phyloP scores from a whole-genome alignment of 768 basidiomycete species.

The Kwoniella dendrophila region DNA sequence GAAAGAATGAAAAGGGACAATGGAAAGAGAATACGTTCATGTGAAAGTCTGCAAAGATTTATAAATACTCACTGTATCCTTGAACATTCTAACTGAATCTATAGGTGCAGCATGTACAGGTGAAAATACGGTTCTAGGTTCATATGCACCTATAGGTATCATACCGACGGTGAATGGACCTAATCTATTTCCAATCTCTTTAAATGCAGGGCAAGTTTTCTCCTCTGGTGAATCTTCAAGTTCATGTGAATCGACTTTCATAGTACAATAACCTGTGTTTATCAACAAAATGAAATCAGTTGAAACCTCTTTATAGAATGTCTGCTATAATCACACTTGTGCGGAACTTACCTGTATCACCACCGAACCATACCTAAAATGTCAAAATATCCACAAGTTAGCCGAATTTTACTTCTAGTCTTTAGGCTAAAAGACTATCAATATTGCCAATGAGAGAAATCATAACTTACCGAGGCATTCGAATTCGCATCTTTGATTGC shows the following conservation, averaged over 20 bases:
- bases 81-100: conserved; percentile 70
- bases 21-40: too few relatives aligned
- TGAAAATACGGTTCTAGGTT: conserved; percentile 57
- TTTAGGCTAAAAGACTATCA: background rate
- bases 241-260: conserved; percentile 36
- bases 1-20: too few relatives aligned
- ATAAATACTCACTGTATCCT: conserved; percentile 61
- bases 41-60: too few relatives aligned
- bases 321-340: conserved; percentile 7
- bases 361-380: conserved; percentile 61
- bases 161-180: conserved; percentile 70
- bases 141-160: conserved; percentile 64
- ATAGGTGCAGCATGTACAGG: conserved; percentile 69
- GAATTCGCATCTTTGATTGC: conserved; percentile 58
- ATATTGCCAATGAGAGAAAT: background rate
- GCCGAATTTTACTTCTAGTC: background rate
- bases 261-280: conserved; percentile 54
- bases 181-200: conserved; percentile 67
- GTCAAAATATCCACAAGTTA: background rate
- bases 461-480: conserved; percentile 24
- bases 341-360: conserved; percentile 70
- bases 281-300: too few relatives aligned
- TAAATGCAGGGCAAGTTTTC: conserved; percentile 70
- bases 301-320: background rate
- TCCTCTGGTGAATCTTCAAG: conserved; percentile 45